Evolutionary conservation across 768 basidiomycete species (phyloP), one percentile per base, ranked within the genome.

Genomic region (Tylopilus sp.): DNA sequence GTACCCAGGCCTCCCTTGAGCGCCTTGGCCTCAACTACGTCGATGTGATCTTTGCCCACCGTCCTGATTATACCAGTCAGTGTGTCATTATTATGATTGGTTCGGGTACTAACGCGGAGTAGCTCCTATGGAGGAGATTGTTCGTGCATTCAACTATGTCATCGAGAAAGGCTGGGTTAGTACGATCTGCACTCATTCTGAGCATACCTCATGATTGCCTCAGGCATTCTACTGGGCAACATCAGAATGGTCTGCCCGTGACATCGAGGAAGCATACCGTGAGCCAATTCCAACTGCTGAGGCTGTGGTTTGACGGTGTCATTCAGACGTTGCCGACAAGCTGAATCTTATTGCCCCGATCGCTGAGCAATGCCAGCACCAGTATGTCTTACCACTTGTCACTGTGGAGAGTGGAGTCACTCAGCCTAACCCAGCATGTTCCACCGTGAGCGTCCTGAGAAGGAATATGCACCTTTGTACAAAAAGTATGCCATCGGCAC

Each of bases 71-170:
- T 33, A 60, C 68, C 1, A 64, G 71, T 71, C 33, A 47, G 67
- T 56, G 3, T 41, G 21, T 2, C 8, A 20, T 49, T 31, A 39
- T 47, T 22, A 38, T 25, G 4, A 8, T 23, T 13, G 17, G 15
- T 5, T 15, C 9, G 7, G 20, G 15, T 30, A 26, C 55, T 58
- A 31, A 68, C 11, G 13, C 0, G 4, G 4, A 13, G 38, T 40
- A 71, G 73, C 69, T 21, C 73, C 75, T 3, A 73, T 75, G 69
- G 79, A 80, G 56, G 82, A 84, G 64, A 69, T 72, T 40, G 81
- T 84, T 49, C 75, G 82, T 25, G 80, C 79, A 1, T 82, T 84
- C 71, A 79, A 78, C 68, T 73, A 70, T 42, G 64, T 80, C 35
- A 78, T 82, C 55, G 74, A 79, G 44, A 62, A 71, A 38, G 78